Evolutionary conservation across 2,329 filamentous ascomycete species (phyloP).

Genomic region (Aspergillus sp.): DNA sequence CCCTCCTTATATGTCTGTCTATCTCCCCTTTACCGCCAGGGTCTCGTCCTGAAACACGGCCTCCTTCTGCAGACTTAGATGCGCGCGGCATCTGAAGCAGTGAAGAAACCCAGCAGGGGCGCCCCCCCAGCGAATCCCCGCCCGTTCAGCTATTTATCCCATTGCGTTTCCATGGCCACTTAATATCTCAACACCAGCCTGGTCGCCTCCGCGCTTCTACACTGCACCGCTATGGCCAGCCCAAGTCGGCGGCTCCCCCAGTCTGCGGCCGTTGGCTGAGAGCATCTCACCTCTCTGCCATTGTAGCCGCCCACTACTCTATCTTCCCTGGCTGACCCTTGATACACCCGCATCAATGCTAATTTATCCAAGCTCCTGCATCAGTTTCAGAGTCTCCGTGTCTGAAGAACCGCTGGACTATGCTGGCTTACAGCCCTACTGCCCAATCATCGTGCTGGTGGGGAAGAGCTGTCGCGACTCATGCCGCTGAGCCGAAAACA

Average conservation of each 20-base stretch:
- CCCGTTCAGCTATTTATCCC: neutral
- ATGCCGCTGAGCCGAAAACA: neutral
- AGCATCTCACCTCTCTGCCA: neutral
- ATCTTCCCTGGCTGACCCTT: neutral
- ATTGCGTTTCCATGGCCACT: slow-evolving; percentile 2
- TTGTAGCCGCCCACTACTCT: neutral
- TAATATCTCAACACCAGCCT: neutral
- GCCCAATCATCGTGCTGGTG: neutral
- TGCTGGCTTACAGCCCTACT: neutral
- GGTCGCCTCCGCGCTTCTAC: slow-evolving; percentile 1
- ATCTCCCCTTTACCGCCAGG: neutral
- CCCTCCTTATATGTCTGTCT: no score
- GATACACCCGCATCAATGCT: neutral
- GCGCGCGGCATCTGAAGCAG: slow-evolving; percentile 9
- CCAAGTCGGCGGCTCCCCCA: slow-evolving; percentile 3
- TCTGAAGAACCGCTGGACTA: neutral
- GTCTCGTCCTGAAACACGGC: slow-evolving; percentile 1
- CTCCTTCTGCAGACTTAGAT: slow-evolving; percentile 6
- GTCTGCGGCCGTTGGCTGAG: neutral
- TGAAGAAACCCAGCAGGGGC: neutral
- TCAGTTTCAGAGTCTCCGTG: neutral
- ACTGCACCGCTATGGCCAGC: neutral
- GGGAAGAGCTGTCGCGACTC: neutral
- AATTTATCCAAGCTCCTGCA: no score
- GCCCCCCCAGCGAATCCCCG: neutral